Evolutionary conservation across 1,139 yeast species (phyloP).

Genomic region (Entelexis paramagnoliae): DNA sequence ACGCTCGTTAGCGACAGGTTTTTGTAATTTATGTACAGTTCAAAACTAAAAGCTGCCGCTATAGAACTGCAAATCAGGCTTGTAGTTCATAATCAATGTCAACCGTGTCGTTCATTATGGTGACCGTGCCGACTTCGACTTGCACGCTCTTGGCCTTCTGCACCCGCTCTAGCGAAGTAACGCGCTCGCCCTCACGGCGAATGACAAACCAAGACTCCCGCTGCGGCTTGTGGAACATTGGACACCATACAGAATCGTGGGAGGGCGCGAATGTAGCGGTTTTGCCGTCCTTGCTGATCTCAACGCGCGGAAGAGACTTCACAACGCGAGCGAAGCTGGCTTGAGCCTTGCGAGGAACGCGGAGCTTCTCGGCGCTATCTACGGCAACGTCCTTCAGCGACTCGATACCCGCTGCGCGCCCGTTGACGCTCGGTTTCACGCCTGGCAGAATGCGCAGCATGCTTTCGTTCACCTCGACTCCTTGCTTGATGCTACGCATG

Average conservation of each 20-base stretch:
- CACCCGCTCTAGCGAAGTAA: slow-evolving; percentile 26
- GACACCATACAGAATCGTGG: slow-evolving; percentile 48
- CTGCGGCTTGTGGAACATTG: slow-evolving; percentile 80
- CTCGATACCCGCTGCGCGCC: not conserved
- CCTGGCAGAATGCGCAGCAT: slow-evolving; percentile 70
- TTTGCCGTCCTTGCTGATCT: slow-evolving; percentile 26
- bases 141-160: slow-evolving; percentile 18
- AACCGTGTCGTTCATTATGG: slow-evolving; percentile 26
- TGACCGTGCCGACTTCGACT: slow-evolving; percentile 11
- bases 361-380: slow-evolving; percentile 33
- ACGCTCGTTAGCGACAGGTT: too few relatives aligned
- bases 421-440: slow-evolving; percentile 25
- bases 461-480: slow-evolving; percentile 74
- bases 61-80: too few relatives aligned
- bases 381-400: slow-evolving; percentile 11
- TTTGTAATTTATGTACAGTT: too few relatives aligned
- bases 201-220: slow-evolving; percentile 90
- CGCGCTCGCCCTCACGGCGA: slow-evolving; percentile 37
- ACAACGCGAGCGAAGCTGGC: slow-evolving; percentile 31
- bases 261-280: slow-evolving; percentile 42
- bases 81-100: slow-evolving; percentile 22
- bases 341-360: slow-evolving; percentile 31
- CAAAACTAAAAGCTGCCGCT: too few relatives aligned
- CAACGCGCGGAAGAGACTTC: slow-evolving; percentile 20
- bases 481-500: slow-evolving; percentile 85